Base-by-base conservation (phyloP, 345 rosid species). In the Populus davidiana region DNA sequence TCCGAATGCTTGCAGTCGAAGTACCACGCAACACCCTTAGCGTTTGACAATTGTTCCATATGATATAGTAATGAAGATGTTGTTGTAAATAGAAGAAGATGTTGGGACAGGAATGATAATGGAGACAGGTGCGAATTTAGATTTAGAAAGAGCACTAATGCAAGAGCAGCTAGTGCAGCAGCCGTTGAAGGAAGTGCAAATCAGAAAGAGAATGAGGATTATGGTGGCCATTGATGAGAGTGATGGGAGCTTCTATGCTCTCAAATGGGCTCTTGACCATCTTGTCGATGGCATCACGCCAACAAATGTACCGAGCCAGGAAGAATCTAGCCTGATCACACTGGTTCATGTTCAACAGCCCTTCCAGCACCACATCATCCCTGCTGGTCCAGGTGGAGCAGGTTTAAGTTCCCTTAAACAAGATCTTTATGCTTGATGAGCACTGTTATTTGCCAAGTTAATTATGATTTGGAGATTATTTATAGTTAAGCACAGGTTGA, bases 141-240 rank as follows among this genome's bases (percentile, higher is more conserved):
- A 18, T 4, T 35, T 29, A 65, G 38, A 36, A 44, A 21, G 67
- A 31, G 6, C 6, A 18, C 2, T 9, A 43, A 27, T 49, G 29
- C 18, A 49, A 18, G 23, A 61, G 75, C 62, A 20, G 88, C 68
- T 43, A 73, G 67, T 73, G 73, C 74, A 63, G 44, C 67, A 64
- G 35, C 38, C n/a, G 39, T 71, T 6, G 27, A 12, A 23, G 33
- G 39, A 71, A 2, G 52, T 5, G 41, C 62, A 64, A 44, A 63
- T 65, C 72, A 41, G 67, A 39, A 82, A 82, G 83, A 83, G 75
- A 87, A 69, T 84, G 83, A 87, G 78, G 39, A 86, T 89, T 59
- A 80, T 88, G 90, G 88, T 87, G 80, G 92, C 90, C 1, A 33
- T 90, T 14, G 96, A 93, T 47, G 93, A 89, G 44, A 91, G 94